Percentiles rank a stretch among this genome's conserved stretches.
These are phyloP conservation scores for Aspergillus alliaceus DNA, from an alignment of 2,329 filamentous ascomycete genomes.

Conservation along the genomic window DNA sequence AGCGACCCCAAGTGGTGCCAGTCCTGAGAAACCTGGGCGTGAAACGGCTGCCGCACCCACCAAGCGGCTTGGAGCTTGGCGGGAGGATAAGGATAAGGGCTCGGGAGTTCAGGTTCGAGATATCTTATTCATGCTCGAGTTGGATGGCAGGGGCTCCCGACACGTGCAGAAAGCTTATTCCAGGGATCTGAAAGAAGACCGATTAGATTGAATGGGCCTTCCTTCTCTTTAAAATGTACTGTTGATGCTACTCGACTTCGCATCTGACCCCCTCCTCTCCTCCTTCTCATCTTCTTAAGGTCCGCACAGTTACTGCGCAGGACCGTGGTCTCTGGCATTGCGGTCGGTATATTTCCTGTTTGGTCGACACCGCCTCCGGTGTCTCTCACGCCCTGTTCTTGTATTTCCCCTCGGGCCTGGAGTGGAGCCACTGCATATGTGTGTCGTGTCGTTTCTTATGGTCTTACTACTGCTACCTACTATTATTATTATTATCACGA, in stretches of 20 bases:
- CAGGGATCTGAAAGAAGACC: constrained; percentile 44
- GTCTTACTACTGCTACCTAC: neutral
- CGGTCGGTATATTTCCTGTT: constrained; percentile 7
- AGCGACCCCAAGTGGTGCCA: constrained; percentile 27
- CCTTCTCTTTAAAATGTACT: neutral
- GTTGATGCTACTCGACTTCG: neutral
- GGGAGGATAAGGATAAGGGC: constrained; percentile 76
- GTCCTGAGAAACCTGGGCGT: constrained; percentile 30
- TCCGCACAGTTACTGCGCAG: constrained; percentile 24
- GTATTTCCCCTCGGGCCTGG: neutral
- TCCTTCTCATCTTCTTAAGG: constrained; percentile 5
- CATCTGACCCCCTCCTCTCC: neutral
- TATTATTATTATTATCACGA: constrained; percentile 3
- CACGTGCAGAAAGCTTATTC: constrained; percentile 47
- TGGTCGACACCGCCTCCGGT: neutral
- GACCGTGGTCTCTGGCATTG: constrained; percentile 27
- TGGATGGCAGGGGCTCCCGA: constrained; percentile 60
- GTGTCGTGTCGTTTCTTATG: neutral
- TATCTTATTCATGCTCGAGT: constrained; percentile 75
- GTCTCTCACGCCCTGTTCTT: neutral
- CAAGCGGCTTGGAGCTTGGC: constrained; percentile 69
- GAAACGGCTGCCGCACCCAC: constrained; percentile 44
- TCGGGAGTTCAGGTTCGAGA: constrained; percentile 81
- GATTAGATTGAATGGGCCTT: constrained; percentile 23
- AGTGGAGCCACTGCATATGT: neutral